Base-by-base conservation (phyloP, 257 asterid species). In the Petrea volubilis region DNA sequence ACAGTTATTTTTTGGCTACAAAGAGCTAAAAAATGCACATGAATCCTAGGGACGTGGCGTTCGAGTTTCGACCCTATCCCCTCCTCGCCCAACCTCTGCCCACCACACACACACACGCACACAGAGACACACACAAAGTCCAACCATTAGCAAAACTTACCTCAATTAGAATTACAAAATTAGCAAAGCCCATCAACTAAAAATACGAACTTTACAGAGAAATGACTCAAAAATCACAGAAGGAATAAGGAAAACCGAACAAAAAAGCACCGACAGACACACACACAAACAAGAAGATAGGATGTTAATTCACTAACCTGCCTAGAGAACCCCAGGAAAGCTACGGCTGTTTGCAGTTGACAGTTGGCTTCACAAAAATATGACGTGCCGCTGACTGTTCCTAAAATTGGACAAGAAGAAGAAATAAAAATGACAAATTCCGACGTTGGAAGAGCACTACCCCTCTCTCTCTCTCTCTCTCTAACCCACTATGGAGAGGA, bases 391-490 rank as follows among this genome's bases (percentile, higher is more conserved):
- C 44, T 63, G 67, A 56, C 53, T 62, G 72, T 64, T 60, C 27
- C 33, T 46, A 17, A 70, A 75, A 74, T 43, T 56, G 60, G 67
- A 70, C 51, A 12, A 68, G 17, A 68, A 65, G 34, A 67, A 47
- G 6, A n/a, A 3, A 47, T 0, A n/a, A 47, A n/a, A 47, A 34
- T 53, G 65, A 29, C 46, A 52, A 57, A 79, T 84, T 80, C 70
- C 77, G 72, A 81, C 80, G 80, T 80, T 64, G 82, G 80, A 80
- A 60, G 67, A 69, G 75, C 88, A 83, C 82, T 78, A 64, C 71
- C 57, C 78, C 84, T 3, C 40, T 17, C 76, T 20, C 31, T 57
- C 27, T 58, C 56, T 79, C 17, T 72, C 47, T 71, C 38, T 31
- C 38, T 31, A 31, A 31, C 38, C 3, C 5, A 31, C 38, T 38